phyloP scores from a whole-genome alignment of 225 moss, liverwort and hornwort genomes.

The Marchantia polymorpha region DNA sequence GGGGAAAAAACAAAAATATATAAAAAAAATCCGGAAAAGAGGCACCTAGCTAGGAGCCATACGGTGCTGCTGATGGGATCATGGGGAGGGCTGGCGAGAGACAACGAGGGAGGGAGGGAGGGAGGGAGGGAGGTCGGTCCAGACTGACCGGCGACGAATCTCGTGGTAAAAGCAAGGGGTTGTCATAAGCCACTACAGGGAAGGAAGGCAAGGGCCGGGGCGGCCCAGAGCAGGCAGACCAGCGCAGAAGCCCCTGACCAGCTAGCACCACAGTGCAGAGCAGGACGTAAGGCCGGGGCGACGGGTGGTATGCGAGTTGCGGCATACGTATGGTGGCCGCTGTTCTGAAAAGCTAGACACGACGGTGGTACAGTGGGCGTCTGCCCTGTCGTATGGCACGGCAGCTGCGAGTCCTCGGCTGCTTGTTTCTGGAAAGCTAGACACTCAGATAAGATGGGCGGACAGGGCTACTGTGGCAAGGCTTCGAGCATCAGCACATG shows the following conservation, averaged over 20 bases:
- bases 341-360: background rate
- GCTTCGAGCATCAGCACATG: background rate
- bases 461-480: background rate
- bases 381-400: no score
- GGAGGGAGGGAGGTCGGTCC: background rate
- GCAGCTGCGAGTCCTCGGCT: background rate
- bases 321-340: background rate
- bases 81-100: background rate
- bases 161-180: background rate
- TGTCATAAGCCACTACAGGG: background rate
- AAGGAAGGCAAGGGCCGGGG: background rate
- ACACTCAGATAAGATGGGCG: conserved; percentile 8
- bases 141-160: conserved; percentile 1
- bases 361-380: background rate
- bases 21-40: background rate
- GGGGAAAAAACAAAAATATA: background rate
- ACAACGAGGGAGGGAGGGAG: background rate
- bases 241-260: background rate
- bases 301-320: background rate
- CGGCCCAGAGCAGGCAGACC: background rate
- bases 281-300: background rate
- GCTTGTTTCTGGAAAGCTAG: conserved; percentile 6
- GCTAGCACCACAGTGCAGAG: background rate
- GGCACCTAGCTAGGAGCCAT: background rate
- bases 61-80: no score